These are phyloP conservation scores for Berberis thunbergii DNA, from an alignment of 164 flowering plant genomes.

Conservation along the genomic window DNA sequence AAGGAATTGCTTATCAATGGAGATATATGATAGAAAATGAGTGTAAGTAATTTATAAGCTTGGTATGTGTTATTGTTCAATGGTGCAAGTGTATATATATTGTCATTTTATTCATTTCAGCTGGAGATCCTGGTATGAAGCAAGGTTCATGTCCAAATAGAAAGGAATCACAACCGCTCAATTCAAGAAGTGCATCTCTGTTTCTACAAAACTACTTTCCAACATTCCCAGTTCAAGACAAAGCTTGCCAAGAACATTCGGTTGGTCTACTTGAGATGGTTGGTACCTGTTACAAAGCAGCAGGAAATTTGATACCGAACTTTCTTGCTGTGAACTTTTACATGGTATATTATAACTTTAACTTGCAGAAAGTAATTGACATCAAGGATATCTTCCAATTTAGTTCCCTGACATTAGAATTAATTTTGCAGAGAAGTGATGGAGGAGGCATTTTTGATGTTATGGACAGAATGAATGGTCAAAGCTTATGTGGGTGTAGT, in stretches of 20 bases:
- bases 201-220: slow-evolving; percentile 87
- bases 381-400: not conserved
- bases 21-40: slow-evolving; percentile 91
- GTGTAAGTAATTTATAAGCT: slow-evolving; percentile 32
- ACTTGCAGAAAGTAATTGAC: not conserved
- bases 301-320: slow-evolving; percentile 81
- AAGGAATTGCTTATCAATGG: slow-evolving; percentile 97
- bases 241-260: slow-evolving; percentile 89
- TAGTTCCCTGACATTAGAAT: slow-evolving; percentile 13
- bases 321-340: slow-evolving; percentile 91
- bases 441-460: slow-evolving; percentile 84
- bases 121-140: slow-evolving; percentile 86
- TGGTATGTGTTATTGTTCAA: not conserved
- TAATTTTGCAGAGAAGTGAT: slow-evolving; percentile 50
- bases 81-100: not conserved
- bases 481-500: slow-evolving; percentile 68
- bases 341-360: slow-evolving; percentile 51
- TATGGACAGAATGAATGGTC: slow-evolving; percentile 85
- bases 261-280: slow-evolving; percentile 63
- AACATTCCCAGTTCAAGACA: slow-evolving; percentile 56
- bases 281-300: slow-evolving; percentile 71
- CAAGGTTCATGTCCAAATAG: slow-evolving; percentile 79
- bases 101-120: slow-evolving; percentile 40
- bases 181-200: slow-evolving; percentile 62
- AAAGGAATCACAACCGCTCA: slow-evolving; percentile 71